Evolutionary conservation across 176 grass and related monocot genomes (phyloP), one percentile per base, ranked within the genome.

Genomic region (Calamus simplicifolius): DNA sequence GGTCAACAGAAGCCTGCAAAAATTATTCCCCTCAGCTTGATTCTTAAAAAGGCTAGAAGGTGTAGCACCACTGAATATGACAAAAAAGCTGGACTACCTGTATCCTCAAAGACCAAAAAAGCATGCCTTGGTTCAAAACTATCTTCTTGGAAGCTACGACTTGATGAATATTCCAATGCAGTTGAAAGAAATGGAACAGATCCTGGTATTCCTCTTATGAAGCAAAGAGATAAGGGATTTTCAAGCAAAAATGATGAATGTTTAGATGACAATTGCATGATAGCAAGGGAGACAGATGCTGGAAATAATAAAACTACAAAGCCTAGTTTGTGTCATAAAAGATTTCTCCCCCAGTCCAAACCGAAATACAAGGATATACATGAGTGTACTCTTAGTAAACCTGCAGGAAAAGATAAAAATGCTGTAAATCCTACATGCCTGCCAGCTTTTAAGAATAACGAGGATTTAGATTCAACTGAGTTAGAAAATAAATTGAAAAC

Each of bases 41-140:
- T 97, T 82, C 83, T 97, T 49, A 79, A 80, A 80, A 88, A 72
- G 52, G 77, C 83, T 57, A 87, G 79, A 71, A 85, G 61, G 85
- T 69, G 67, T 19, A 75, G 56, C 57, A 28, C 57, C 67, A 63
- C 68, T 51, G 71, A 85, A 66, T 18, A 28, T 18, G 19, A 27
- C 61, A 52, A 52, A 51, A 81, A 77, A 54, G 59, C 52, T 59
- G 65, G 75, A 60, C 62, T 52, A 17, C 27, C 57, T 14, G 52
- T 57, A 19, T 69, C 69, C 25, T 77, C 25, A 49, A 70, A 67
- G 55, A 51, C 60, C 64, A 78, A 70, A 27, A 62, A 57, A 25
- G 54, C 74, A 74, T 38, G 19, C 58, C 4, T 27, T 78, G 51
- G 65, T 57, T 23, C 52, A 70, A 29, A 54, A 12, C 4, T 18